Percentiles rank a stretch among this genome's conserved stretches.
These are phyloP conservation scores for Trapa incisa DNA, from an alignment of 345 rosid genomes.

Conservation along the genomic window DNA sequence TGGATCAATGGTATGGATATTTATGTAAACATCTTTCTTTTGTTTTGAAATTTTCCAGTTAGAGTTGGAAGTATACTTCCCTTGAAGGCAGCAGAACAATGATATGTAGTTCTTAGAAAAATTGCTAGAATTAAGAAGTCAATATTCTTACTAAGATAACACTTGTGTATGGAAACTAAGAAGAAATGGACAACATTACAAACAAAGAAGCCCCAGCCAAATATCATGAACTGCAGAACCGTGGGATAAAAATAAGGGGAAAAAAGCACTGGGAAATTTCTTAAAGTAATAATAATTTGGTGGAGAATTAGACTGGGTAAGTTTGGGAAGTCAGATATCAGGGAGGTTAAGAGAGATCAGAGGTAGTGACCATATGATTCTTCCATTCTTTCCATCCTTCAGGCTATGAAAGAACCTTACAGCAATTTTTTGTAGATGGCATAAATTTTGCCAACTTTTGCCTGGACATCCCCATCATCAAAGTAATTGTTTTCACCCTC, in stretches of 20 bases:
- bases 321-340: constrained; percentile 38
- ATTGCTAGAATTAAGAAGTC: background rate
- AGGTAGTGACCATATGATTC: constrained; percentile 57
- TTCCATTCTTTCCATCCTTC: constrained; percentile 15
- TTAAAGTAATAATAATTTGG: constrained; percentile 9
- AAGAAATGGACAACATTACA: background rate
- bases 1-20: background rate
- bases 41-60: background rate
- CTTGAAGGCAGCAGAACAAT: background rate
- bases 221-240: background rate
- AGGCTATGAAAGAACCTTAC: constrained; percentile 2
- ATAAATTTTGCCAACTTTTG: background rate
- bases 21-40: background rate
- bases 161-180: background rate
- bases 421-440: background rate
- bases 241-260: background rate
- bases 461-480: background rate
- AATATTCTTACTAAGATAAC: background rate
- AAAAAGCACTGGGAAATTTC: constrained; percentile 17
- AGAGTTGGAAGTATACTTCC: background rate
- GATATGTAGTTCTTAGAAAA: background rate
- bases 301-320: constrained; percentile 3
- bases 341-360: constrained; percentile 68
- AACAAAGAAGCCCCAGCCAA: background rate
- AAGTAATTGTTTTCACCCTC: background rate